These are phyloP conservation scores for Populus hybrid DNA, from an alignment of 441 rosid species.

Conservation along the genomic window DNA sequence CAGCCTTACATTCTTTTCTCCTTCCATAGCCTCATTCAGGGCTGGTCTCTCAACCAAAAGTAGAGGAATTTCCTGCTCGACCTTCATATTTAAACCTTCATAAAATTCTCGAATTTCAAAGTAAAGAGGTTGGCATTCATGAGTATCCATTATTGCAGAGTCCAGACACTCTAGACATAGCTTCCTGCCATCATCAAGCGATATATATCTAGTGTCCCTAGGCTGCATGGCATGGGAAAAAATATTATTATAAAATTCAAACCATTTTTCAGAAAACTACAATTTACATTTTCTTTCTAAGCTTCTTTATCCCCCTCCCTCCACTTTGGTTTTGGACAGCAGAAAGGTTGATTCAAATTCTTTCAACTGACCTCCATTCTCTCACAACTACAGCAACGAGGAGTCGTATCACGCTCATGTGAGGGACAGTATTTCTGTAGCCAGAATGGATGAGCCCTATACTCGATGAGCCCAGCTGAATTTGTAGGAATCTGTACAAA, in stretches of 20 bases:
- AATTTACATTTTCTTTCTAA: neutral
- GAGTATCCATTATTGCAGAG: slow-evolving; percentile 86
- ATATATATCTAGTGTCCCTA: slow-evolving; percentile 55
- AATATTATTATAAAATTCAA: slow-evolving; percentile 9
- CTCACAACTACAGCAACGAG: slow-evolving; percentile 95
- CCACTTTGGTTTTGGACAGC: neutral
- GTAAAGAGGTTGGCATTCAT: slow-evolving; percentile 88
- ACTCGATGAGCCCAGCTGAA: slow-evolving; percentile 70
- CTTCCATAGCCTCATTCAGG: slow-evolving; percentile 90
- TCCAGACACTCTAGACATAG: slow-evolving; percentile 92
- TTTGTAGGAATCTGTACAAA: slow-evolving; percentile 20
- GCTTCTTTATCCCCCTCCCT: neutral
- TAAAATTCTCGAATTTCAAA: slow-evolving; percentile 83
- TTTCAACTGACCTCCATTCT: slow-evolving; percentile 83
- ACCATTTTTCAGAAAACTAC: neutral
- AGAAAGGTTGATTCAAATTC: neutral
- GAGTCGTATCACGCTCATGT: slow-evolving; percentile 88
- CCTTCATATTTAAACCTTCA: slow-evolving; percentile 89
- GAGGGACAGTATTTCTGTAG: slow-evolving; percentile 85
- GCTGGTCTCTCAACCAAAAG: slow-evolving; percentile 96
- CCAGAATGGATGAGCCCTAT: slow-evolving; percentile 95
- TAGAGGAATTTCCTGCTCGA: slow-evolving; percentile 81
- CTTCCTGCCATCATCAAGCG: slow-evolving; percentile 93
- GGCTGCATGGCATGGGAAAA: slow-evolving; percentile 48
- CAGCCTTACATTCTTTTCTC: slow-evolving; percentile 78